These are phyloP conservation scores for Tetraselmis chui DNA, from an alignment of 139 green algal genomes.

Conservation along the genomic window DNA sequence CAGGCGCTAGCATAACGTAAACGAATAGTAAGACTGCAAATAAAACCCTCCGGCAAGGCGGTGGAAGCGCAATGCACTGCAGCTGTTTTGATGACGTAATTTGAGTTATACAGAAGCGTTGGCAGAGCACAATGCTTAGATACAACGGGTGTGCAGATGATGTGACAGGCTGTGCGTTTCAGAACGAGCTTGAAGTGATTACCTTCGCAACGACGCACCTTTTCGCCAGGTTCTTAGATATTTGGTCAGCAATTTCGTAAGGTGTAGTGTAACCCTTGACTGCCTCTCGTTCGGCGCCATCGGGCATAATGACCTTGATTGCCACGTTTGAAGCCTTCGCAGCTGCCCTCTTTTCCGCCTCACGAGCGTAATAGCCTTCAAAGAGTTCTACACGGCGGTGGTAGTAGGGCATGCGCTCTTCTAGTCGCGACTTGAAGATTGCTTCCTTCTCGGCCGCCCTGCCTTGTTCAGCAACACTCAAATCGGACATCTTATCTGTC, in stretches of 20 bases:
- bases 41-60: background rate
- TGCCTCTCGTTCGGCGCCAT: conserved; percentile 58
- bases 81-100: background rate
- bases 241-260: conserved; percentile 81
- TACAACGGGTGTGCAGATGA: background rate
- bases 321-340: conserved; percentile 40
- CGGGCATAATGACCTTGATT: conserved; percentile 84
- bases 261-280: conserved; percentile 82
- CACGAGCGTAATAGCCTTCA: conserved; percentile 58
- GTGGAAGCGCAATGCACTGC: background rate
- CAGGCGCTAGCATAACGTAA: too few relatives aligned
- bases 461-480: background rate
- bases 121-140: background rate
- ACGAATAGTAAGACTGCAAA: conserved; percentile 15
- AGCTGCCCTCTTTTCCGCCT: conserved; percentile 39
- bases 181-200: background rate
- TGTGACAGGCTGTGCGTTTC: background rate
- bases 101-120: background rate
- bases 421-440: conserved; percentile 12
- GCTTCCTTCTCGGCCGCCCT: background rate
- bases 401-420: conserved; percentile 71
- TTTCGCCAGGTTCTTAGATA: conserved; percentile 86
- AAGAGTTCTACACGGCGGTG: conserved; percentile 83
- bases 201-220: conserved; percentile 73
- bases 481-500: background rate